phyloP scores from a whole-genome alignment of 2,329 filamentous ascomycete species.

The Alternaria hordeiaustralica region DNA sequence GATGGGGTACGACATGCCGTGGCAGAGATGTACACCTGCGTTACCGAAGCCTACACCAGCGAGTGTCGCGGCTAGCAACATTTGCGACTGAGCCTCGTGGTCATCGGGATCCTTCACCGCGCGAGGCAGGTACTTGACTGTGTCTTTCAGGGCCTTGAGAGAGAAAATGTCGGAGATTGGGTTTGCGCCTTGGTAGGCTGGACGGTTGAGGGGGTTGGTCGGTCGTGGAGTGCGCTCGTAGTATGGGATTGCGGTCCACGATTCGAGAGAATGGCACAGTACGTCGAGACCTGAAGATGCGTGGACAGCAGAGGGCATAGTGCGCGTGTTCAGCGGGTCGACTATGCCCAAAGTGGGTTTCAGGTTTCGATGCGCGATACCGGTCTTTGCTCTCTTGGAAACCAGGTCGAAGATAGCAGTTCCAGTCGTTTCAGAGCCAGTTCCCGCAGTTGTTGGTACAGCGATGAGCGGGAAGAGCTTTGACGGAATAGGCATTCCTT shows the following conservation, averaged over 20 bases:
- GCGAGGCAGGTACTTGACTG: conserved; percentile 90
- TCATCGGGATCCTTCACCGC: conserved; percentile 89
- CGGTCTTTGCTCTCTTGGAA: conserved; percentile 88
- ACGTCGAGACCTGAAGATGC: conserved; percentile 92
- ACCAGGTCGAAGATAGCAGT: conserved; percentile 98
- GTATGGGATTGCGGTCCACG: conserved; percentile 97
- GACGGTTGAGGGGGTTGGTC: conserved; percentile 84
- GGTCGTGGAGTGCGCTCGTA: conserved; percentile 84
- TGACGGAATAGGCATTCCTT: conserved; percentile 75
- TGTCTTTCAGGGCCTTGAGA: conserved; percentile 79
- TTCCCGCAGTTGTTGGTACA: conserved; percentile 84
- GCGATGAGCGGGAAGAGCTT: conserved; percentile 79
- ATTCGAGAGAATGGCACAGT: conserved; percentile 92
- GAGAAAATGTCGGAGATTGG: conserved; percentile 98
- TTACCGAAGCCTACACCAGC: conserved; percentile 98
- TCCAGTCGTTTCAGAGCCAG: conserved; percentile 92
- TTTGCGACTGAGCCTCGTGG: conserved; percentile 88
- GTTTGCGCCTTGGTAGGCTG: conserved; percentile 96
- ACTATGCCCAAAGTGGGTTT: conserved; percentile 94
- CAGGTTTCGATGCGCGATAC: conserved; percentile 91
- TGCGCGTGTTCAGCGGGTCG: conserved; percentile 86
- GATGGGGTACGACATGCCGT: conserved; percentile 97
- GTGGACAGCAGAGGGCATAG: conserved; percentile 94
- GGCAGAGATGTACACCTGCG: conserved; percentile 88
- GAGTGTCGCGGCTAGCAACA: conserved; percentile 92